These are phyloP conservation scores for Extremus antarcticus DNA, from an alignment of 495 filamentous ascomycete genomes.

Conservation along the genomic window DNA sequence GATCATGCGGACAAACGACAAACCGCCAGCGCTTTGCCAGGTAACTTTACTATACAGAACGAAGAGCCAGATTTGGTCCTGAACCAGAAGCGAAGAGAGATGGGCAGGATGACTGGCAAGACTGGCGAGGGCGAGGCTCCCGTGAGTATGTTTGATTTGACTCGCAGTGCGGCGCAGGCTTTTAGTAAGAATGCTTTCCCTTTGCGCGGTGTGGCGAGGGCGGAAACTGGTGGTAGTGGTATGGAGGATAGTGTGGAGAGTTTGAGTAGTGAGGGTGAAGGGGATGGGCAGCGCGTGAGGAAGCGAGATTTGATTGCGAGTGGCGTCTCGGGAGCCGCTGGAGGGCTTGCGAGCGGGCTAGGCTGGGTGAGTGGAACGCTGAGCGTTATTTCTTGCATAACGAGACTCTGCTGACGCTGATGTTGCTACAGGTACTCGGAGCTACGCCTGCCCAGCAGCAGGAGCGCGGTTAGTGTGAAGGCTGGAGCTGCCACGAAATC, in stretches of 20 bases:
- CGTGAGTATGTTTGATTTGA: constrained; percentile 89
- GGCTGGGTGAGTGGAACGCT: no score
- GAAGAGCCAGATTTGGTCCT: constrained; percentile 15
- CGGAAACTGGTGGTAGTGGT: not conserved
- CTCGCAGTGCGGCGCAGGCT: constrained; percentile 68
- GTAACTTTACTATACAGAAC: constrained; percentile 14
- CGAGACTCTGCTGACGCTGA: no score
- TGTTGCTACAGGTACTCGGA: no score
- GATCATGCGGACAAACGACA: constrained; percentile 43
- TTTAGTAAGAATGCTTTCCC: constrained; percentile 54
- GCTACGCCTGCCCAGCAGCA: not conserved
- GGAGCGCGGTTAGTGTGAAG: not conserved
- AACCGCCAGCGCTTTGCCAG: constrained; percentile 18
- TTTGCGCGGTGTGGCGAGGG: constrained; percentile 23
- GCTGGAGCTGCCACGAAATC: no score
- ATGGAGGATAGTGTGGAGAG: constrained; percentile 22
- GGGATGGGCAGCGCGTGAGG: constrained; percentile 26
- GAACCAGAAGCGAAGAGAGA: constrained; percentile 17
- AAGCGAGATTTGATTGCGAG: constrained; percentile 34
- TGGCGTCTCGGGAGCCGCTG: constrained; percentile 30
- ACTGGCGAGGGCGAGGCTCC: constrained; percentile 57
- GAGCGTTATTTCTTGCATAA: no score
- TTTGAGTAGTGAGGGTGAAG: constrained; percentile 10
- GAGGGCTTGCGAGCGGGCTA: constrained; percentile 30
- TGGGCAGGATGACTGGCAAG: constrained; percentile 22